A percentile compares a stretch with the other conserved stretches of the same genome.
Conservation (phyloP, 306 rosid genomes). For the Trifolium dubium region DNA sequence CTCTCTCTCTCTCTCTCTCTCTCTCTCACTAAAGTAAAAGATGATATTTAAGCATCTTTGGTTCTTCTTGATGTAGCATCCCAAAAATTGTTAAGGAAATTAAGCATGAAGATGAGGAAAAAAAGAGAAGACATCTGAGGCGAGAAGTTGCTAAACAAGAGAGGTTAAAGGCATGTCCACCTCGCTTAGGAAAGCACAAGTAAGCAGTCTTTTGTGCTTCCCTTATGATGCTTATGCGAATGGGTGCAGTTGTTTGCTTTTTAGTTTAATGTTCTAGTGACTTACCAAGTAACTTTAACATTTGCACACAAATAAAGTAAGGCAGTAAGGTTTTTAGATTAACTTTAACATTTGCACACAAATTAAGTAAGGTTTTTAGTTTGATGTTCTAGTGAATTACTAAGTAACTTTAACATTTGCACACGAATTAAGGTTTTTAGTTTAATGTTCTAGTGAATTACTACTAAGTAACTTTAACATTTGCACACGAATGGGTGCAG, state of each 20-base stretch:
- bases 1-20: neutral
- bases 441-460: no score
- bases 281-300: no score
- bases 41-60: conserved; percentile 1
- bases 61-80: conserved; percentile 55
- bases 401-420: no score
- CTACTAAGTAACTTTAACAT: no score
- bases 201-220: conserved; percentile 45
- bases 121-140: conserved; percentile 64
- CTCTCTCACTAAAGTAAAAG: neutral
- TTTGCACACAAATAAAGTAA: no score
- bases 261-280: neutral
- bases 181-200: conserved; percentile 92
- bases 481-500: no score
- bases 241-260: neutral
- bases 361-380: no score
- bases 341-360: no score
- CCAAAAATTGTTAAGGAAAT: conserved; percentile 72
- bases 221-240: neutral
- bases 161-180: conserved; percentile 69
- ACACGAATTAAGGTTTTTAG: no score
- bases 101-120: conserved; percentile 74
- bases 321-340: no score
- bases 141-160: conserved; percentile 75
- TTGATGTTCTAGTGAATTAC: no score